These are phyloP conservation scores for Starmerella sp. DNA, from an alignment of 805 yeast species.

Conservation along the genomic window DNA sequence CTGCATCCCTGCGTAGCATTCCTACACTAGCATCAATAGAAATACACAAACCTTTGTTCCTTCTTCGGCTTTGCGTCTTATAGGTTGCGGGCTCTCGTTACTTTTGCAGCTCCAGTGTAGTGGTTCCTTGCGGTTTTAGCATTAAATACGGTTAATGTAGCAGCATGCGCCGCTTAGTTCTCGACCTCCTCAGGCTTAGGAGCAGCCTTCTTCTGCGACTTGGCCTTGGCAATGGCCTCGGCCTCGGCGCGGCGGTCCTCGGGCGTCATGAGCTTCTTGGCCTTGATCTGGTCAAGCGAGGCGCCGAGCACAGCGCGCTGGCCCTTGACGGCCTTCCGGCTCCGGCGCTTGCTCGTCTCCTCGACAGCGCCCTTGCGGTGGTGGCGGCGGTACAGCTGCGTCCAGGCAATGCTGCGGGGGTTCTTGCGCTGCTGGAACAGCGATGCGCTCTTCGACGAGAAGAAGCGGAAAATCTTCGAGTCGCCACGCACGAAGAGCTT, in stretches of 20 bases:
- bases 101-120: no score
- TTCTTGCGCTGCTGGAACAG: constrained; percentile 99
- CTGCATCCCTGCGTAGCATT: no score
- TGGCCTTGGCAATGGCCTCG: constrained; percentile 56
- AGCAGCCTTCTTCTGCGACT: constrained; percentile 58
- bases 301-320: constrained; percentile 99
- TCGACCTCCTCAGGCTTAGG: constrained; percentile 79
- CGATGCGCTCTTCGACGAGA: constrained; percentile 92
- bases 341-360: constrained; percentile 93
- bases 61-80: no score
- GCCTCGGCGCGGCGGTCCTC: constrained; percentile 96
- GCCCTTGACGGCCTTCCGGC: constrained; percentile 94
- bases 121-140: background rate
- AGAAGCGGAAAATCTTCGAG: constrained; percentile 99
- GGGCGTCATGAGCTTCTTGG: constrained; percentile 92
- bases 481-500: constrained; percentile 98
- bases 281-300: constrained; percentile 94
- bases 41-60: no score
- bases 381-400: constrained; percentile 98
- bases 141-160: constrained; percentile 6
- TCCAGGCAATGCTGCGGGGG: constrained; percentile 99
- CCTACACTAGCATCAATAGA: no score
- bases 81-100: background rate
- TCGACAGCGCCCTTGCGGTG: constrained; percentile 99
- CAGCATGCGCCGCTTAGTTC: constrained; percentile 12